Evolutionary conservation across 768 basidiomycete species (phyloP).

Genomic region (Boletus vermiculosoides): DNA sequence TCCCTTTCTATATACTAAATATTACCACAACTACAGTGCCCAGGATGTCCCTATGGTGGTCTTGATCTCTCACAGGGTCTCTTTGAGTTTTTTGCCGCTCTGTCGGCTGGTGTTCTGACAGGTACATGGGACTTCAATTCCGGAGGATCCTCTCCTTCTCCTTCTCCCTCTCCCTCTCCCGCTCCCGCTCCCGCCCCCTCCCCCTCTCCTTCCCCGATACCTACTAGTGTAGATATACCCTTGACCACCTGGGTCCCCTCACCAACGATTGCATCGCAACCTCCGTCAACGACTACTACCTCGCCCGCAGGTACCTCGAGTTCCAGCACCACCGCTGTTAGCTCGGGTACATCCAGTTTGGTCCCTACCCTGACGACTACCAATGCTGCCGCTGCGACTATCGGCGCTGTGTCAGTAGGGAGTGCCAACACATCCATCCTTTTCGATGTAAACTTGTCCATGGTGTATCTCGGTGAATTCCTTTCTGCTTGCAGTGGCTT

Average conservation of each 20-base stretch:
- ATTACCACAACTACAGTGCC: conserved; percentile 45
- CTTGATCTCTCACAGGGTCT: conserved; percentile 70
- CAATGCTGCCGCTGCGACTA: conserved; percentile 8
- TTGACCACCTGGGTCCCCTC: conserved; percentile 24
- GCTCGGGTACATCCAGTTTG: conserved; percentile 23
- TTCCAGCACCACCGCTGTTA: conserved; percentile 2
- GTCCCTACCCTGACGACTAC: conserved; percentile 23
- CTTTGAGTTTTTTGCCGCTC: conserved; percentile 56
- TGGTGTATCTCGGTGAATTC: conserved; percentile 22
- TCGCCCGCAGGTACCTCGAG: conserved; percentile 14
- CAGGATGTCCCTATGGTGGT: conserved; percentile 60
- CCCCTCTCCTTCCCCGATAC: conserved; percentile 10
- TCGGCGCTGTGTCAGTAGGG: conserved; percentile 7
- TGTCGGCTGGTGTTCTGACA: conserved; percentile 51
- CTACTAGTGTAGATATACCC: conserved; percentile 13
- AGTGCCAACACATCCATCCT: conserved; percentile 12
- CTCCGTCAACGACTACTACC: conserved; percentile 26
- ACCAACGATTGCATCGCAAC: conserved; percentile 22
- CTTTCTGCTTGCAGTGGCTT: conserved; percentile 12
- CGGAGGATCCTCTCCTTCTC: conserved; percentile 17
- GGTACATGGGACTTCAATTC: conserved; percentile 55
- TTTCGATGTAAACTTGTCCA: conserved; percentile 11
- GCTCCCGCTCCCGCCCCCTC: too few species aligned
- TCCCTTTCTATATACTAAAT: neutral
- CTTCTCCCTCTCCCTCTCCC: conserved; percentile 26